Percentiles rank a stretch among this genome's conserved stretches.
Conservation (phyloP, 352 stramenopile genomes). For the Phytophthora citricola region DNA sequence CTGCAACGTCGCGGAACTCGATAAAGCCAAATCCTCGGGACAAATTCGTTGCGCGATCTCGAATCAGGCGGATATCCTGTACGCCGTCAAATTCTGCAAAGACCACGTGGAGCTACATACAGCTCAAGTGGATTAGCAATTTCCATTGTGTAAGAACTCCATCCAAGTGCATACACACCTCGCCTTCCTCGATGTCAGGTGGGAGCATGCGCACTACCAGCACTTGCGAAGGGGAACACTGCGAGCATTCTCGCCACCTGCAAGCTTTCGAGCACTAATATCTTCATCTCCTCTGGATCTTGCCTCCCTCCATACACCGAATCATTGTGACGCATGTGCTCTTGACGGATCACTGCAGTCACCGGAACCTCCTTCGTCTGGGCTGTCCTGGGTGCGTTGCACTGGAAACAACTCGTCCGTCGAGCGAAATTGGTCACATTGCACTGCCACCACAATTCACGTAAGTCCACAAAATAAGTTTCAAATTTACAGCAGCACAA, state of each 20-base stretch:
- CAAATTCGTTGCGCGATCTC: constrained; percentile 67
- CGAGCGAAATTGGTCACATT: constrained; percentile 77
- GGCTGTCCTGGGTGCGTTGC: constrained; percentile 47
- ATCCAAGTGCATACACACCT: constrained; percentile 46
- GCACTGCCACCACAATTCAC: constrained; percentile 49
- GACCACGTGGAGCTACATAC: constrained; percentile 71
- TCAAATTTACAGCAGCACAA: neutral
- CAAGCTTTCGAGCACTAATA: constrained; percentile 12
- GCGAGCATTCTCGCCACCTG: constrained; percentile 6
- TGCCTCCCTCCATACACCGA: constrained; percentile 3
- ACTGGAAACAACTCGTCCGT: constrained; percentile 76
- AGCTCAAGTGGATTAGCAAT: neutral
- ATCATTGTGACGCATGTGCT: constrained; percentile 6
- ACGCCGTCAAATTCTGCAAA: constrained; percentile 75
- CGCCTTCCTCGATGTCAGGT: constrained; percentile 74
- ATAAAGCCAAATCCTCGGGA: constrained; percentile 84
- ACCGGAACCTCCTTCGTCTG: constrained; percentile 46
- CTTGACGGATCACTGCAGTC: constrained; percentile 19
- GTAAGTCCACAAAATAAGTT: constrained; percentile 2
- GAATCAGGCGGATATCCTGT: constrained; percentile 75
- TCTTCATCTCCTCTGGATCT: neutral
- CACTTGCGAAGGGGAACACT: constrained; percentile 56
- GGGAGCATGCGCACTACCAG: constrained; percentile 76
- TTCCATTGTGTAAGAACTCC: neutral
- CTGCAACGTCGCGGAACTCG: constrained; percentile 75